Evolutionary conservation across 495 filamentous ascomycete genomes (phyloP), one percentile per base, ranked within the genome.

Genomic region (Neurospora intermedia): DNA sequence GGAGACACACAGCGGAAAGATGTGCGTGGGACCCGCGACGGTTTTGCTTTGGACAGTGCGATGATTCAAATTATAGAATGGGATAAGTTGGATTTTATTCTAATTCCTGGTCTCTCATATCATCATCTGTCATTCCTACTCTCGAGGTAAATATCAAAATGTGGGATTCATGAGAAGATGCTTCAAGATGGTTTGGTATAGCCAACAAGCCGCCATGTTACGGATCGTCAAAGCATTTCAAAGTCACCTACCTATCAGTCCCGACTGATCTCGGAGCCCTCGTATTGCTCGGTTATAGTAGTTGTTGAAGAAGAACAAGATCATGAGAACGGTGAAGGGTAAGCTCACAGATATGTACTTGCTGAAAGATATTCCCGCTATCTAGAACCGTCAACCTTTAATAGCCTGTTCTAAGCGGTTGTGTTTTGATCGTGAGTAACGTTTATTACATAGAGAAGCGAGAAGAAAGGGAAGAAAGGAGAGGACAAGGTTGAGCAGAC

Each of bases 1-100:
- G 59, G 81, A 83, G 71, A 80, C 78, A 45, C 77, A 84, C 70
- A 80, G 82, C 45, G 84, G 84, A 0, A 83, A 80, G 75, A n/a
- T 75, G 11, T 66, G 54, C 27, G 27, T 27, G 23, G 6, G 54
- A 66, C 15, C 27, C 27, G 31, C 35, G 15, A 66, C 27, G 4
- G 54, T 66, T 18, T 38, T 66, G 27, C 35, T 35, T 9, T 66
- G 27, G 13, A 62, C 2, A 16, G 0, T 18, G 2, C 35, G 27
- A 9, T 16, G 15, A 27, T 38, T 66, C 4, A 27, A 18, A 18
- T 16, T 1, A 66, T 6, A 9, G 15, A 23, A 16, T 1, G 6
- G 27, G 54, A 8, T 27, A 10, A 31, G 27, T 27, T 66, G 6
- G 23, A 16, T 23, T 1, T 23, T 0, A 59, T 62, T 62, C 16